Evolutionary conservation across 164 flowering plant species (phyloP).

Genomic region (Taxillus chinensis): DNA sequence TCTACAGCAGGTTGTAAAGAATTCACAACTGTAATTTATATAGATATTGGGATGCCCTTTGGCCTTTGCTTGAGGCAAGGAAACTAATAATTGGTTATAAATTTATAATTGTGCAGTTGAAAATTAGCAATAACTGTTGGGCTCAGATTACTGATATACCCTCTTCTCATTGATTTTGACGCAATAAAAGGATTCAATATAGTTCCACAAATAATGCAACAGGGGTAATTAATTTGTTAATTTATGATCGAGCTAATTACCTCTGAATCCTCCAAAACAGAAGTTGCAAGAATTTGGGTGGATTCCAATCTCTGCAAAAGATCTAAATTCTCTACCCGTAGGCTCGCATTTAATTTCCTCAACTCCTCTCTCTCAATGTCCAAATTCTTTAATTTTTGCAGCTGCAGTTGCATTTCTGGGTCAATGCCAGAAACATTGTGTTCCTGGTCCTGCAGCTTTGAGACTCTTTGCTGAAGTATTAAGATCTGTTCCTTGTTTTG

Average conservation of each 20-base stretch:
- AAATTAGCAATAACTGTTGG: too few species aligned
- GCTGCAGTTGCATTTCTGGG: constrained; percentile 18
- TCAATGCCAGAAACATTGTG: constrained; percentile 12
- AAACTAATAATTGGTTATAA: too few species aligned
- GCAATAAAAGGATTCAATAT: neutral
- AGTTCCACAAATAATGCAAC: constrained; percentile 1
- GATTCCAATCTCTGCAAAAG: constrained; percentile 51
- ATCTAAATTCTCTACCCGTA: constrained; percentile 59
- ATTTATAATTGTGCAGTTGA: too few species aligned
- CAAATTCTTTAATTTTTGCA: constrained; percentile 37
- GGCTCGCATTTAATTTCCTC: constrained; percentile 32
- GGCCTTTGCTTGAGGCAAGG: too few species aligned
- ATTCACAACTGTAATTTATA: too few species aligned
- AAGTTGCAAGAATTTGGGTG: constrained; percentile 44
- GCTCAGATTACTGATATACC: too few species aligned
- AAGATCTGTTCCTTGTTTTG: constrained; percentile 52
- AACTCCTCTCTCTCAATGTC: constrained; percentile 40
- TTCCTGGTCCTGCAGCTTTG: constrained; percentile 48
- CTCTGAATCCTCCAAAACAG: constrained; percentile 48
- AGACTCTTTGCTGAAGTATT: constrained; percentile 43
- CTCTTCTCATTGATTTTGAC: neutral
- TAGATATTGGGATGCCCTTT: too few species aligned
- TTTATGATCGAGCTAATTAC: constrained; percentile 18
- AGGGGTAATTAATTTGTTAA: neutral
- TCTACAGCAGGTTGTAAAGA: too few species aligned